Base-by-base conservation (phyloP, 23 red algal species). In the Gracilaria caudata region DNA sequence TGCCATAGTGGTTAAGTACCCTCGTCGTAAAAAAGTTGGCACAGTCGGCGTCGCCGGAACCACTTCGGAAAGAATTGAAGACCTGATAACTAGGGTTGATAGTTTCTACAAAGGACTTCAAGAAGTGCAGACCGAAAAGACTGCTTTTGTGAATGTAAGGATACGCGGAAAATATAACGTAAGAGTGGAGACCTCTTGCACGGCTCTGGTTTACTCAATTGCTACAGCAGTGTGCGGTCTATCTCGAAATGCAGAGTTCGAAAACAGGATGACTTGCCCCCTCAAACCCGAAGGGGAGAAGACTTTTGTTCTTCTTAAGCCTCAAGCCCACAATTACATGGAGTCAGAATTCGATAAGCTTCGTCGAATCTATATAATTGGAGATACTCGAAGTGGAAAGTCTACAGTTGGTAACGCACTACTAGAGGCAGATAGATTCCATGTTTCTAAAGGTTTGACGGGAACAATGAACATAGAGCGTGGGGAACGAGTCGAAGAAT, bases 1-100 rank as follows among this genome's bases (percentile, higher is more conserved):
- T 35, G 63, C 63, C 5, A 34, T 68, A 35, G 63, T 68, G 63
- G 63, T 68, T 14, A 68, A 68, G n/a, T 68, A 68, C n/a, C 28
- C 28, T n/a, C 13, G 28, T 36, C 9, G 2, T 4, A 33, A 25
- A 23, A 35, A n/a, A 12, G 28, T 25, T 11, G 63, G 13, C 17
- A 68, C 63, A n/a, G 13, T 68, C 12, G 63, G 63, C 11, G 8
- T 68, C 11, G 63, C 63, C 2, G 63, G 63, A 19, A 68, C 34
- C 3, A 35, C 63, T 1, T 33, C 30, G 11, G 63, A 68, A 2
- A 12, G 63, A n/a, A 68, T 68, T 35, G 63, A 68, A 68, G 63
- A 68, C 17, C 34, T 34, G 11, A 25, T 68, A 8, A 17, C 4
- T 4, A 38, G 28, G 25, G 5, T 68, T 35, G 28, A 68, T 35